Conservation (phyloP, 1,284 basidiomycete genomes). For the Baeospora myosura region DNA sequence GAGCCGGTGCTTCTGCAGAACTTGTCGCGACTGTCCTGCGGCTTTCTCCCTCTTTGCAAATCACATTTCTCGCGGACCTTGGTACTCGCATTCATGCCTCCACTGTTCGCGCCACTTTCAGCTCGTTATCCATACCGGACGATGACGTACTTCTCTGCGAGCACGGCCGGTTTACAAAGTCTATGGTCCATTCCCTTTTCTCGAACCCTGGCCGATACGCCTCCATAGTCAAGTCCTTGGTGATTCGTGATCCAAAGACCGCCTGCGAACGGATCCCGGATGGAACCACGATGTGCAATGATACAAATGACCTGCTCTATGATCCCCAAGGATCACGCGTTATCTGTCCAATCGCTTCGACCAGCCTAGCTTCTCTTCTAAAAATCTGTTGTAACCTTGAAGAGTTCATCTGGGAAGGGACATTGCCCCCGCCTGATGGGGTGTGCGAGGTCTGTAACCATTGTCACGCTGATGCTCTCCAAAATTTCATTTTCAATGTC, state of each 20-base stretch:
- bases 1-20: constrained; percentile 7
- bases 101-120: constrained; percentile 22
- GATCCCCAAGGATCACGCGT: neutral
- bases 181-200: constrained; percentile 18
- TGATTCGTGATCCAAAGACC: constrained; percentile 15
- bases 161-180: constrained; percentile 4
- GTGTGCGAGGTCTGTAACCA: constrained; percentile 29
- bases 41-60: constrained; percentile 14
- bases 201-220: constrained; percentile 22
- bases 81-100: constrained; percentile 23
- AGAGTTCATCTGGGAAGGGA: constrained; percentile 24
- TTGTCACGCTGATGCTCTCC: neutral
- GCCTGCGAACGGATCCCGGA: constrained; percentile 3
- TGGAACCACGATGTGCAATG: neutral
- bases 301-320: neutral
- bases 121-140: constrained; percentile 21
- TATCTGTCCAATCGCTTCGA: constrained; percentile 19
- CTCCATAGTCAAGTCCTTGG: constrained; percentile 20
- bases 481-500: neutral
- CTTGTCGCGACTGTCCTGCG: constrained; percentile 14
- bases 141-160: constrained; percentile 17
- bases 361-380: constrained; percentile 18
- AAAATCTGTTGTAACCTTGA: constrained; percentile 22
- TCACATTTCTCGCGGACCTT: constrained; percentile 18
- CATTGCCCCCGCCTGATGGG: constrained; percentile 29